These are phyloP conservation scores for Candida peoriensis DNA, from an alignment of 805 yeast species.

Conservation along the genomic window DNA sequence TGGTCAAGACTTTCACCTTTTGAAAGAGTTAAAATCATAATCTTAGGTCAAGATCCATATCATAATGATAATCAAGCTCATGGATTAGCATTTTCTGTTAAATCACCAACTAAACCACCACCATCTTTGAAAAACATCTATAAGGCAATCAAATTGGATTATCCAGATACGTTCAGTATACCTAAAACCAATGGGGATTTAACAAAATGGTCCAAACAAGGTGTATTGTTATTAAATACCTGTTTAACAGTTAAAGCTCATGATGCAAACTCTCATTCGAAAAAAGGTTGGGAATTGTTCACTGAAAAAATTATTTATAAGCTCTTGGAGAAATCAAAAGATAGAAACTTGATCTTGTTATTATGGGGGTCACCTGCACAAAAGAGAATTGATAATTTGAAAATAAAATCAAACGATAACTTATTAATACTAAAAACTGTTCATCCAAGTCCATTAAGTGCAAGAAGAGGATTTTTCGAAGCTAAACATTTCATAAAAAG, in stretches of 20 bases:
- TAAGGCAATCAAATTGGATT: conserved; percentile 69
- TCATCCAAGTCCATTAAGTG: conserved; percentile 95
- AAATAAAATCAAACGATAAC: conserved; percentile 24
- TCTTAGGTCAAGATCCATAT: conserved; percentile 96
- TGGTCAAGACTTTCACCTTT: conserved; percentile 89
- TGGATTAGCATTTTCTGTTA: conserved; percentile 90
- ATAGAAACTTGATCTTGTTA: conserved; percentile 14
- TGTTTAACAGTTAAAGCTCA: conserved; percentile 90
- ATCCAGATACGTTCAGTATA: conserved; percentile 60
- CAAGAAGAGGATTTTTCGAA: conserved; percentile 79
- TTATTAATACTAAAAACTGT: conserved; percentile 62
- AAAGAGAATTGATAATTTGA: conserved; percentile 28
- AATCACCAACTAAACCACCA: conserved; percentile 80
- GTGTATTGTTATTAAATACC: conserved; percentile 84
- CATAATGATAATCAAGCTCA: conserved; percentile 93
- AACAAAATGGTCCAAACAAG: conserved; percentile 80
- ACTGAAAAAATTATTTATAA: conserved; percentile 65
- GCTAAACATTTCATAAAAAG: conserved; percentile 68
- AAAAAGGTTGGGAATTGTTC: conserved; percentile 88
- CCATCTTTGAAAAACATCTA: conserved; percentile 85
- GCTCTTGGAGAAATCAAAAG: conserved; percentile 41
- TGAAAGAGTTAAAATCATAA: conserved; percentile 63
- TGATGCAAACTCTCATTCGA: conserved; percentile 87
- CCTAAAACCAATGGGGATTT: conserved; percentile 52
- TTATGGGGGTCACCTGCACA: conserved; percentile 43